These are phyloP conservation scores for Ciborinia camelliae DNA, from an alignment of 2,329 filamentous ascomycete genomes.

Conservation along the genomic window DNA sequence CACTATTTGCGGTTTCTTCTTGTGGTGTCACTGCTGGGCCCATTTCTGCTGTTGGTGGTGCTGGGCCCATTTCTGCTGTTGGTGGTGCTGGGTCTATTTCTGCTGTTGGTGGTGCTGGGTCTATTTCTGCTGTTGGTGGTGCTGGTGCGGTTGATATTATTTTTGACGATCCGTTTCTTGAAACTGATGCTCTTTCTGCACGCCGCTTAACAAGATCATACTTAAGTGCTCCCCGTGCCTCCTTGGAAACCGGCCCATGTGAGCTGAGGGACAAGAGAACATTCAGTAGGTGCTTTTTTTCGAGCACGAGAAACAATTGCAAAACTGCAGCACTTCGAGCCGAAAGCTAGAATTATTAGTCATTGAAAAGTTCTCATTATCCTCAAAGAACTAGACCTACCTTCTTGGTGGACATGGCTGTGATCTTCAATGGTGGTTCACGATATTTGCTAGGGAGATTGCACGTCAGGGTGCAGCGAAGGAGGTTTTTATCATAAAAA, in stretches of 20 bases:
- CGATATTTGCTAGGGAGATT: not conserved
- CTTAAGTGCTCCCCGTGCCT: no score
- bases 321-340: not conserved
- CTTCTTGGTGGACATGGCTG: not conserved
- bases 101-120: not conserved
- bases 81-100: not conserved
- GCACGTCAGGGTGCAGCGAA: not conserved
- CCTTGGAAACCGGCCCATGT: not conserved
- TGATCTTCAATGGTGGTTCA: not conserved
- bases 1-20: not conserved
- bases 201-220: not conserved
- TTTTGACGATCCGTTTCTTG: not conserved
- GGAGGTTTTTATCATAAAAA: not conserved
- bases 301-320: constrained; percentile 7
- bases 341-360: not conserved
- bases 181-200: not conserved
- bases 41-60: no score
- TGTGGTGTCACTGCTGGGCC: no score
- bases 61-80: not conserved
- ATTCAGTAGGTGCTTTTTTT: not conserved
- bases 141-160: not conserved
- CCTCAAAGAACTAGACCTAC: not conserved
- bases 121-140: not conserved
- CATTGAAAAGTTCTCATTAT: not conserved
- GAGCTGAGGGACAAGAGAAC: not conserved